phyloP scores from a whole-genome alignment of 2,329 filamentous ascomycete species.

The Penicillium occitanis region DNA sequence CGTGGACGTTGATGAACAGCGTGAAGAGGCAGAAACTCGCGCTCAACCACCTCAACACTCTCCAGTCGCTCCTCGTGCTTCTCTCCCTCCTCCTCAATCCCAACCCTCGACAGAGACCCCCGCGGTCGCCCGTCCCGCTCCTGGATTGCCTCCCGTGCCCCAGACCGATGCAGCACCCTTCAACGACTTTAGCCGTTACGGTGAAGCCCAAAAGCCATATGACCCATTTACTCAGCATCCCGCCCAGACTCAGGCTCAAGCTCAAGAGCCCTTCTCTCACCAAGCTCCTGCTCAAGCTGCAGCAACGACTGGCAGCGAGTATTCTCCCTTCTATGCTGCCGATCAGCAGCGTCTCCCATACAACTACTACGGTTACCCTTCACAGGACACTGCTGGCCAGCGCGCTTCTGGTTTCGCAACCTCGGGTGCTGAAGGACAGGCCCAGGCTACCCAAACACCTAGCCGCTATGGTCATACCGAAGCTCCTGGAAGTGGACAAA shows the following conservation, averaged over 20 bases:
- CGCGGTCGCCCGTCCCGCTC: constrained; percentile 59
- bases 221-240: constrained; percentile 82
- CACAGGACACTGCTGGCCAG: constrained; percentile 73
- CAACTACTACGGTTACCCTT: constrained; percentile 68
- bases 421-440: constrained; percentile 59
- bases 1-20: constrained; percentile 83
- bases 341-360: constrained; percentile 74
- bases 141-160: constrained; percentile 61
- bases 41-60: constrained; percentile 92
- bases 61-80: constrained; percentile 79
- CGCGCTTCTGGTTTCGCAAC: constrained; percentile 74
- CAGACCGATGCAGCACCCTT: constrained; percentile 50
- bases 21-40: constrained; percentile 92
- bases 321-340: constrained; percentile 80
- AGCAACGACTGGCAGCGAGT: constrained; percentile 66
- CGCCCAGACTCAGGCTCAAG: constrained; percentile 61
- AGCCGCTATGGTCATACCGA: constrained; percentile 66
- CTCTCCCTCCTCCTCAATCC: constrained; percentile 69
- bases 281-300: constrained; percentile 59
- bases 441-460: constrained; percentile 69
- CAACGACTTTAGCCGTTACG: constrained; percentile 56
- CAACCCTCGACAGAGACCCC: constrained; percentile 38
- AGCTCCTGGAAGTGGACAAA: constrained; percentile 85
- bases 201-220: constrained; percentile 72
- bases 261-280: constrained; percentile 57